A percentile compares a stretch with the other conserved stretches of the same genome.
Evolutionary conservation across 768 basidiomycete species (phyloP).

Genomic region (Agaricus sinodeliciosus): DNA sequence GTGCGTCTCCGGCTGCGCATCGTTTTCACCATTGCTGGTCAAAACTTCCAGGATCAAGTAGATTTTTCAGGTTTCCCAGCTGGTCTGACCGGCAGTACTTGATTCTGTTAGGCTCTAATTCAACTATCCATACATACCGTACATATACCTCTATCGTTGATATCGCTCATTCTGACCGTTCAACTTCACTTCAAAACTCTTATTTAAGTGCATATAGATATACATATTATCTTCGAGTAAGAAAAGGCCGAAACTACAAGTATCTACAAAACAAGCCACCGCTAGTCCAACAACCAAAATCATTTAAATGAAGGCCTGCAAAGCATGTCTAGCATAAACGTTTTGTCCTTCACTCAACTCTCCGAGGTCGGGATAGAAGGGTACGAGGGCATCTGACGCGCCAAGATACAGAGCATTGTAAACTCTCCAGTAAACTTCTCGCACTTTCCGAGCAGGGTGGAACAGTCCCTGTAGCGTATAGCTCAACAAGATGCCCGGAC

Average conservation of each 20-base stretch:
- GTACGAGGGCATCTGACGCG: slow-evolving; percentile 85
- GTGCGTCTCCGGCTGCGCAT: slow-evolving; percentile 84
- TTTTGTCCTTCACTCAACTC: slow-evolving; percentile 91
- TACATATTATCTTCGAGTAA: slow-evolving; percentile 4
- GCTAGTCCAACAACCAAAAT: not conserved
- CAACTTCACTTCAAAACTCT: not conserved
- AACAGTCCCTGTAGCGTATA: slow-evolving; percentile 94
- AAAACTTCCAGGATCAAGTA: slow-evolving; percentile 81
- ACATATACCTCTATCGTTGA: not conserved
- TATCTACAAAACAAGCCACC: not conserved
- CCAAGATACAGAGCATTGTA: slow-evolving; percentile 95
- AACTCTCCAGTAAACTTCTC: slow-evolving; percentile 96
- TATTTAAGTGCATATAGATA: not conserved
- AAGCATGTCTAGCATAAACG: slow-evolving; percentile 76
- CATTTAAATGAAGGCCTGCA: slow-evolving; percentile 75
- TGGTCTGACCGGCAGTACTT: slow-evolving; percentile 48
- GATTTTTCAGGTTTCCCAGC: slow-evolving; percentile 91
- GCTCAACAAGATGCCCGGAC: slow-evolving; percentile 86
- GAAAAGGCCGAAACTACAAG: not conserved
- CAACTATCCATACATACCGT: not conserved
- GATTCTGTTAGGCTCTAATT: slow-evolving; percentile 5
- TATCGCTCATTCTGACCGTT: not conserved
- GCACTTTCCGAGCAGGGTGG: slow-evolving; percentile 95
- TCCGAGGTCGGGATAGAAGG: slow-evolving; percentile 88
- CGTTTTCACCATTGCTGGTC: slow-evolving; percentile 64